Evolutionary conservation across 1,284 basidiomycete genomes (phyloP).

Genomic region (Boletus sp.): DNA sequence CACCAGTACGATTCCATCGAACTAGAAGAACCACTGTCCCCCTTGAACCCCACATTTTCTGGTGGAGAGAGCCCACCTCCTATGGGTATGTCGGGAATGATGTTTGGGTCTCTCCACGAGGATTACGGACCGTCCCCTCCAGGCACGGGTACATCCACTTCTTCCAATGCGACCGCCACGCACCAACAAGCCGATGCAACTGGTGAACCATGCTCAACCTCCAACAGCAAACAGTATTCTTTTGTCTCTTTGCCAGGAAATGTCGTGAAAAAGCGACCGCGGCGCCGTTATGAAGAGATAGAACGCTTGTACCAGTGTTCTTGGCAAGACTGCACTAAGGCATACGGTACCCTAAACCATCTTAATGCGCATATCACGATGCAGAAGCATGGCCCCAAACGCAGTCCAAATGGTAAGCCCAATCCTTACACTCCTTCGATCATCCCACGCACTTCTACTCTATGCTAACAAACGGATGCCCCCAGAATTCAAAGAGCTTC

Average conservation of each 20-base stretch:
- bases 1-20: conserved; percentile 33
- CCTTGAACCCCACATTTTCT: conserved; percentile 45
- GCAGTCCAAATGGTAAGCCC: conserved; percentile 73
- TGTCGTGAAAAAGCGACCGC: conserved; percentile 75
- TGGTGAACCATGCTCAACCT: conserved; percentile 25
- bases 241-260: conserved; percentile 79
- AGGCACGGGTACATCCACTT: conserved; percentile 52
- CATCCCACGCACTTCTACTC: neutral
- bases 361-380: conserved; percentile 90
- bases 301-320: conserved; percentile 86
- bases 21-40: conserved; percentile 46
- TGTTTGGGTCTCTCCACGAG: conserved; percentile 42
- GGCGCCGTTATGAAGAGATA: conserved; percentile 85
- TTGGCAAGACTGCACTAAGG: conserved; percentile 80
- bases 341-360: conserved; percentile 87
- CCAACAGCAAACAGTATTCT: conserved; percentile 67
- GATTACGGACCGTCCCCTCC: conserved; percentile 55
- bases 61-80: conserved; percentile 35
- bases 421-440: neutral
- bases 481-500: conserved; percentile 94
- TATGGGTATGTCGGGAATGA: conserved; percentile 34
- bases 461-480: conserved; percentile 14
- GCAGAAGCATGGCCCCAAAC: conserved; percentile 86
- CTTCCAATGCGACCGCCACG: conserved; percentile 35
- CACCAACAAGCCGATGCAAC: conserved; percentile 17